These are phyloP conservation scores for Leccinum truebloodii DNA, from an alignment of 768 basidiomycete species.

Conservation along the genomic window DNA sequence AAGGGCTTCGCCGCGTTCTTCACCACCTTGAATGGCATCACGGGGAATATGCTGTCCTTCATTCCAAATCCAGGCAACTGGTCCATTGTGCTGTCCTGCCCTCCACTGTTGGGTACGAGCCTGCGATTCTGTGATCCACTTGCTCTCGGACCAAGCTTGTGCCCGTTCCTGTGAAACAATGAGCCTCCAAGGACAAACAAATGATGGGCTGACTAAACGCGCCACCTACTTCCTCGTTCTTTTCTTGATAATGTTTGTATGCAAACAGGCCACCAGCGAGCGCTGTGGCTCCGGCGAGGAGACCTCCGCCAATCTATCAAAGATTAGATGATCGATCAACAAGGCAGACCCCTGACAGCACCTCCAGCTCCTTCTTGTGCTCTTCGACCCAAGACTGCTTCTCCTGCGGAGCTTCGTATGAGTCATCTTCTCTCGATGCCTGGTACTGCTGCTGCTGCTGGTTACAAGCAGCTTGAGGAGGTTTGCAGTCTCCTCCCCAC, in stretches of 20 bases:
- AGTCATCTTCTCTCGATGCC: conserved; percentile 22
- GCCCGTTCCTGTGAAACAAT: conserved; percentile 45
- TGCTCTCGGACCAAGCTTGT: conserved; percentile 47
- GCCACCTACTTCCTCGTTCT: conserved; percentile 52
- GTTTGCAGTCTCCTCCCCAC: conserved; percentile 21
- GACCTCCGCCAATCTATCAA: conserved; percentile 61
- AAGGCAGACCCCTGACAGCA: conserved; percentile 21
- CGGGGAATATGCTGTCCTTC: conserved; percentile 60
- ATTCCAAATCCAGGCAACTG: conserved; percentile 63
- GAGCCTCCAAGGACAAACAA: not conserved
- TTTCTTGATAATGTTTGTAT: conserved; percentile 57
- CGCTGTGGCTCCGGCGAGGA: conserved; percentile 53
- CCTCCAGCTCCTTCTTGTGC: conserved; percentile 60
- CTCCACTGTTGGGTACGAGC: conserved; percentile 52
- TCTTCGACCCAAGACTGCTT: conserved; percentile 58
- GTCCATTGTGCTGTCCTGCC: conserved; percentile 42
- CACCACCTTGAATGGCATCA: conserved; percentile 57
- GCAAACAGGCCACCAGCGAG: conserved; percentile 52
- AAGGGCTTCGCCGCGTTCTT: conserved; percentile 50
- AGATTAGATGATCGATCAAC: conserved; percentile 7
- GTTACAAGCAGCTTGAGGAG: conserved; percentile 1
- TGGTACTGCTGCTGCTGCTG: conserved; percentile 32
- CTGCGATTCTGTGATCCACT: conserved; percentile 61
- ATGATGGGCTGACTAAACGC: not conserved
- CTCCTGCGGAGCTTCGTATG: conserved; percentile 36